Evolutionary conservation across 2,329 filamentous ascomycete species (phyloP).

Genomic region (Alternaria sp.): DNA sequence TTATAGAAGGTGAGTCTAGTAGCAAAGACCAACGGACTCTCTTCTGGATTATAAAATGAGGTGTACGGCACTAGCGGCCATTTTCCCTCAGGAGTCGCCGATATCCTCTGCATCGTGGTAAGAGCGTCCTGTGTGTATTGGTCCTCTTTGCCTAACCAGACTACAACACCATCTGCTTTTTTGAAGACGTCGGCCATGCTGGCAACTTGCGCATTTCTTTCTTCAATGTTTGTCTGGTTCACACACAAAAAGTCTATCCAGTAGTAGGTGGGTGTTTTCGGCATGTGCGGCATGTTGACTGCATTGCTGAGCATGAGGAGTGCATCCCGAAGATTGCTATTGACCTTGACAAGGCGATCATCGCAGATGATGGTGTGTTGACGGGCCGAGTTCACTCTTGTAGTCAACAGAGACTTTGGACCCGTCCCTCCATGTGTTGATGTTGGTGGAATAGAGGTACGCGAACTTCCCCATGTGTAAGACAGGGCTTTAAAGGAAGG

Average conservation of each 20-base stretch:
- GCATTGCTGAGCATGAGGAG: constrained; percentile 31
- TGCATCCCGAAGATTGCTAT: constrained; percentile 35
- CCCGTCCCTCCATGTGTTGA: background rate
- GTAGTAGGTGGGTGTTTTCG: constrained; percentile 26
- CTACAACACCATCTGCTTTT: constrained; percentile 34
- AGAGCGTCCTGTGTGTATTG: constrained; percentile 35
- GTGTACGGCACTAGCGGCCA: constrained; percentile 34
- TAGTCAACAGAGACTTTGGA: background rate
- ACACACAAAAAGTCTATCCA: constrained; percentile 47
- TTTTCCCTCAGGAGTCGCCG: constrained; percentile 26
- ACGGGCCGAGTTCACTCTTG: background rate
- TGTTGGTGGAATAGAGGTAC: background rate
- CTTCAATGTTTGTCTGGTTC: constrained; percentile 35
- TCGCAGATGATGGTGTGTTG: constrained; percentile 32
- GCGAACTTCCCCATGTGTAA: constrained; percentile 34
- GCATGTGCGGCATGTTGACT: constrained; percentile 11
- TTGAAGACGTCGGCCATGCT: constrained; percentile 43
- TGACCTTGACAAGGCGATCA: constrained; percentile 30
- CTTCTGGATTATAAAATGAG: constrained; percentile 31
- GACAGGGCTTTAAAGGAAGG: constrained; percentile 30
- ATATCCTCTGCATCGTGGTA: constrained; percentile 27
- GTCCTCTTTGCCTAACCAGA: constrained; percentile 45
- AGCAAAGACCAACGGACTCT: constrained; percentile 1
- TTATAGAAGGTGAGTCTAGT: constrained; percentile 29
- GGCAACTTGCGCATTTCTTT: constrained; percentile 39